Base-by-base conservation (phyloP, 2,329 filamentous ascomycete species). In the Tricladium varicosporioides region DNA sequence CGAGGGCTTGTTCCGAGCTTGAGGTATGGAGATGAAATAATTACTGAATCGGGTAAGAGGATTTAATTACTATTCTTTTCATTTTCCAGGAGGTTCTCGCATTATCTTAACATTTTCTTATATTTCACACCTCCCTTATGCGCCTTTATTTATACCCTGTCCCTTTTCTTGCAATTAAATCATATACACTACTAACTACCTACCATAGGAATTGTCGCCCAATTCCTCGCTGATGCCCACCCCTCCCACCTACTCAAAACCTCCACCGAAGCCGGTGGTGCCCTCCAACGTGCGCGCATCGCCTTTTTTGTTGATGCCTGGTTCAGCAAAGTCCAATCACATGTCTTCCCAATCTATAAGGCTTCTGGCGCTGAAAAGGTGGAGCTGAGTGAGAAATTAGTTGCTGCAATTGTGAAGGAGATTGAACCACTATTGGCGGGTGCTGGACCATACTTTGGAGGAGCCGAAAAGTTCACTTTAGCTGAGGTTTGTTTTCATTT, bases 231-330 rank as follows among this genome's bases (percentile, higher is more conserved):
- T 45, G 89, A 94, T 67, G 76, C 80, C 0, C 83, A 88, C 69
- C 87, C 89, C 1, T 86, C 84, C 2, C 81, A 86, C 63, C 78
- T 93, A 2, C 67, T 87, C 0, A 86, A 88, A 0, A 73, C 79
- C 0, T 77, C 81, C 1, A 73, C 74, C 50, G 76, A 76, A 11
- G 71, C 76, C 11, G 78, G 78, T 0, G 81, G 78, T 0, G 82
- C 89, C 0, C 74, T 92, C 19, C 64, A 69, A 51, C 81, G 90
- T 33, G 89, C 89, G 0, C 79, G 82, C 54, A 81, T 91, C 64
- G 78, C 76, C 58, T 89, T 90, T 72, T 92, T 94, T 68, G 81
- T 83, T 46, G 88, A 92, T 64, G 80, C 88, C 0, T 92, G 81
- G 77, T 76, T 80, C 63, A 78, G 73, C 67, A 91, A 91, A 70